Evolutionary conservation across 2,329 filamentous ascomycete species (phyloP), one percentile per base, ranked within the genome.

Genomic region (Aspergillus hiratsukae): DNA sequence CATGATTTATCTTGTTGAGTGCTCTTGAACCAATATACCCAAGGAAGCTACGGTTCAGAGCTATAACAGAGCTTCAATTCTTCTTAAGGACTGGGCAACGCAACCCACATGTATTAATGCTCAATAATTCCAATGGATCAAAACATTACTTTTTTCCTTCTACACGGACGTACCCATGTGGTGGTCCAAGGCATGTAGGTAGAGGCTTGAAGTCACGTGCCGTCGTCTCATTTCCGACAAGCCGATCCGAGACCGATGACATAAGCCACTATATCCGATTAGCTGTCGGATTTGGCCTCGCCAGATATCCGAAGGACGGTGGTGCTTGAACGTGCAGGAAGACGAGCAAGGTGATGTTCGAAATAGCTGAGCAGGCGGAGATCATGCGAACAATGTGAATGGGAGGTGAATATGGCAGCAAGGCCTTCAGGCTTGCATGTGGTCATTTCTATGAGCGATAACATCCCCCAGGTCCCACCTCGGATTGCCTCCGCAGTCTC

Each of bases 181-280:
- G n/a, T n/a, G n/a, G n/a, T n/a, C n/a, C n/a, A n/a, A 37, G 31
- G 17, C 31, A 37, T 37, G 31, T 37, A 35, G 10, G 29, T 35
- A 35, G 31, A 37, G 17, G 6, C 14, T 37, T 17, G 14, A 17
- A 37, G 31, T 17, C 14, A 35, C 31, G 17, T 35, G 14, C 14
- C 17, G 10, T 43, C 27, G 46, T 54, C 43, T 21, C 21, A 2
- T 48, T 59, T 64, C 59, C 60, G 61, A 62, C 37, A 8, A 31
- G 29, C 49, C 40, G 55, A 65, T 64, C 64, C 62, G 64, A 66
- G 37, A 23, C 19, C 9, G 62, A 54, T 65, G 62, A 67, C 59
- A 56, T 67, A 66, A 67, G 55, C 60, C 48, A 35, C 54, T 54
- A 52, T 50, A 46, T 65, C 63, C 57, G 60, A 63, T 56, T 48